Evolutionary conservation across 495 filamentous ascomycete species (phyloP).

Genomic region (Talaromyces adpressus): DNA sequence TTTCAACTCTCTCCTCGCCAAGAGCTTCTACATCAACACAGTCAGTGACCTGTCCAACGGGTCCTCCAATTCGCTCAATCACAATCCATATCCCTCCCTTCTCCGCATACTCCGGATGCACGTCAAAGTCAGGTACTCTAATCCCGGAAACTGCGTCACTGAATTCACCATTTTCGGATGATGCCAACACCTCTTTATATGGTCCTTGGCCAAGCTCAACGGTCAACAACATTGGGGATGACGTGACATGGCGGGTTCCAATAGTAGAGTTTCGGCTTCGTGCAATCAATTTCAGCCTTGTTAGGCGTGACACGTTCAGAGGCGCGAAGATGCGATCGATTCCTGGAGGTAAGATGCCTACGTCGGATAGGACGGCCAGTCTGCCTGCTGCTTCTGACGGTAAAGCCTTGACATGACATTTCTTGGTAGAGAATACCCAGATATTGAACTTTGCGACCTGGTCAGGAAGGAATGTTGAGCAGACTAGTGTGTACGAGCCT

Average conservation of each 20-base stretch:
- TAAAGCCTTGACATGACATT: constrained; percentile 47
- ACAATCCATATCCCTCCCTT: constrained; percentile 66
- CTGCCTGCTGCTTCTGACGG: constrained; percentile 62
- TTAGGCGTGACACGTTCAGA: constrained; percentile 46
- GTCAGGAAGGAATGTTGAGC: constrained; percentile 77
- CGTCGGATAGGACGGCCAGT: constrained; percentile 44
- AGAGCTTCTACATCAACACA: constrained; percentile 59
- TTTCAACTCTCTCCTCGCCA: constrained; percentile 57
- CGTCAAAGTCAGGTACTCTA: constrained; percentile 62
- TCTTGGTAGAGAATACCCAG: constrained; percentile 54
- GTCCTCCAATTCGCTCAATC: constrained; percentile 62
- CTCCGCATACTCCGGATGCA: constrained; percentile 47
- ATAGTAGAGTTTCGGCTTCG: constrained; percentile 32
- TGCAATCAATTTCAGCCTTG: constrained; percentile 48
- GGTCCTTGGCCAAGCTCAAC: constrained; percentile 65
- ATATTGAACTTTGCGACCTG: constrained; percentile 71
- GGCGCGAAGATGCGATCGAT: constrained; percentile 45
- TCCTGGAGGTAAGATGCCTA: constrained; percentile 43
- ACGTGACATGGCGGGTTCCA: constrained; percentile 28
- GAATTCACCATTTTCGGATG: constrained; percentile 57
- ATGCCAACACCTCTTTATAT: constrained; percentile 51
- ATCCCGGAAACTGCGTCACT: constrained; percentile 62
- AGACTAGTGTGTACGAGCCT: constrained; percentile 80
- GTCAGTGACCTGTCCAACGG: constrained; percentile 42
- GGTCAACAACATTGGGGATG: constrained; percentile 53